Evolutionary conservation across 1,139 yeast genomes (phyloP), one percentile per base, ranked within the genome.

Genomic region (Taphrina populina): DNA sequence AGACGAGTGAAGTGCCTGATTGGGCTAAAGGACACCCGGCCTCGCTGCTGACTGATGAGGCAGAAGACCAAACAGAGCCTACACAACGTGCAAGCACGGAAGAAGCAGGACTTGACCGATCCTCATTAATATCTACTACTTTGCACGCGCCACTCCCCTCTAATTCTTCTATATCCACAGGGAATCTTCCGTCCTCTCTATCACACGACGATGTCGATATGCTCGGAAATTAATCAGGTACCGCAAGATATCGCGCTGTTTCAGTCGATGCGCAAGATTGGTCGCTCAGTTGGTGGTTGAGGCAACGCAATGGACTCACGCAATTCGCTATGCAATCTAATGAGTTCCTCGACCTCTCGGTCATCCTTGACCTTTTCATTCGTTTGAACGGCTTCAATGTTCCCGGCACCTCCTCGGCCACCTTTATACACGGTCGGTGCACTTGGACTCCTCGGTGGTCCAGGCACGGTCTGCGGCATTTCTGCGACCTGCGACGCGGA

Each of bases 401-500:
- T 49, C 23, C 54, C 54, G 6, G 54, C 54, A 13, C 54, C 54
- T 8, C 54, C 54, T 2, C 54, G 37, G 13, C 54, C 54, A 7
- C 54, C 54, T 17, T 49, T 49, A 19, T 49, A 49, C 19, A 32
- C 54, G 3, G 32, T 19, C 3, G 45, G 54, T 3, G 46, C 27
- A 30, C 20, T 43, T 17, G 47, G 47, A 8, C 17, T 19, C n/a
- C 15, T 29, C 10, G 47, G 24, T 5, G 47, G 19, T 11, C 23
- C 15, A 26, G 37, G 35, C 2, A 10, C 19, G 3, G 36, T 26
- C 43, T 27, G 19, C 6, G 47, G 47, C 47, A 43, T 19, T 26
- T 43, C 47, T 7, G 21, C 24, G 29, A 49, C 26, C 23, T 39
- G 27, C 5, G 43, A 37, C 23, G 20, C 33, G 13, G 27, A 21